A percentile compares a stretch with the other conserved stretches of the same genome.
Conservation (phyloP, 495 filamentous ascomycete species). For the Thermothielavioides terrestris region DNA sequence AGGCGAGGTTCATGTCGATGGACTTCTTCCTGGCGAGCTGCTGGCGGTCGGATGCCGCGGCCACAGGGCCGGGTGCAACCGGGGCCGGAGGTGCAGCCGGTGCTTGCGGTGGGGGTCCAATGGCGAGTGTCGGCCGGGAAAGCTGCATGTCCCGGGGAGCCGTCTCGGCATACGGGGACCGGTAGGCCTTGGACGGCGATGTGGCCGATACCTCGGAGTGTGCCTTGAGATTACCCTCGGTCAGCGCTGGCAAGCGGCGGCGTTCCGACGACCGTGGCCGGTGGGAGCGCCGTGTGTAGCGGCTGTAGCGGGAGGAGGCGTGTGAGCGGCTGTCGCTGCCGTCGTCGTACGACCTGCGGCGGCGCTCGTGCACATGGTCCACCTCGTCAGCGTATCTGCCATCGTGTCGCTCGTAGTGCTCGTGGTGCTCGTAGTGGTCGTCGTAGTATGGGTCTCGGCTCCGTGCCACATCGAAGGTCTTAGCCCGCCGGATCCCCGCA, state of each 20-base stretch:
- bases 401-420: too few species aligned
- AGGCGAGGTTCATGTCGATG: conserved; percentile 84
- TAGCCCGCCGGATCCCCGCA: conserved; percentile 29
- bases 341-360: conserved; percentile 31
- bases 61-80: not conserved
- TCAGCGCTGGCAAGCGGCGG: conserved; percentile 27
- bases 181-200: conserved; percentile 33
- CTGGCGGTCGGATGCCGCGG: conserved; percentile 10
- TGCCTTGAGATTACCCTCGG: conserved; percentile 34
- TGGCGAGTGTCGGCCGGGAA: conserved; percentile 30
- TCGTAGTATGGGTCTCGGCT: conserved; percentile 19
- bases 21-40: conserved; percentile 39
- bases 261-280: conserved; percentile 20
- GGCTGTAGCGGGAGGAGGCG: conserved; percentile 29
- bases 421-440: conserved; percentile 20
- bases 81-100: not conserved
- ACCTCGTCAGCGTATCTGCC: conserved; percentile 7
- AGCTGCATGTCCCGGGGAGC: conserved; percentile 32
- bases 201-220: conserved; percentile 37
- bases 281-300: conserved; percentile 24
- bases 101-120: conserved; percentile 15
- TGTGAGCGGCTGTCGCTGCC: conserved; percentile 33
- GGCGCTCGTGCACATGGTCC: conserved; percentile 15
- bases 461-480: conserved; percentile 34
- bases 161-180: conserved; percentile 35